phyloP scores from a whole-genome alignment of 2,329 filamentous ascomycete species.

The Venturia aucupariae region DNA sequence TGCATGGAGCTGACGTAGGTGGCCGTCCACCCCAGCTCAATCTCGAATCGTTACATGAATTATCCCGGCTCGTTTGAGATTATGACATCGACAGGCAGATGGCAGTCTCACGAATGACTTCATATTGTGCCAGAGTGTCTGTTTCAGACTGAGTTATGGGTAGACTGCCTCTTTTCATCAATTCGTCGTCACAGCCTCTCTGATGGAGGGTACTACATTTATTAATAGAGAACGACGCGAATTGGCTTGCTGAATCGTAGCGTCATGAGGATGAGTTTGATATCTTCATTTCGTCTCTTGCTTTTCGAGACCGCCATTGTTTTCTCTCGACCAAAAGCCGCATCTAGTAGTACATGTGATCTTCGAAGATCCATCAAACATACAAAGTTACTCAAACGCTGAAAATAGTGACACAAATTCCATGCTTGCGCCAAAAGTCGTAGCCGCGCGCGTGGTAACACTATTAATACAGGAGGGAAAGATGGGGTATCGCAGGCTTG shows the following conservation, averaged over 20 bases:
- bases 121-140: no score
- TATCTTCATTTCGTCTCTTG: not conserved
- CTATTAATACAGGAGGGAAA: slow-evolving; percentile 8
- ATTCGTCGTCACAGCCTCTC: not conserved
- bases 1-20: not conserved
- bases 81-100: not conserved
- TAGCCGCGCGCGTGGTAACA: not conserved
- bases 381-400: not conserved
- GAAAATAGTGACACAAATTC: not conserved
- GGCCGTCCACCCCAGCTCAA: not conserved
- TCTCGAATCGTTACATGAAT: not conserved
- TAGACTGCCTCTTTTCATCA: not conserved
- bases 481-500: slow-evolving; percentile 11
- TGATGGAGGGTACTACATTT: not conserved
- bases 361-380: not conserved
- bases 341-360: not conserved
- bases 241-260: no score
- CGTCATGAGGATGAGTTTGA: not conserved
- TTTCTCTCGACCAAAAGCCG: not conserved
- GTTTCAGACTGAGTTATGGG: slow-evolving; percentile 2
- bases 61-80: not conserved
- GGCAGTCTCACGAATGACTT: slow-evolving; percentile 1
- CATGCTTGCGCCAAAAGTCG: not conserved
- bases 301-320: not conserved
- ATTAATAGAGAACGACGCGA: not conserved